Conservation (phyloP, 2,329 filamentous ascomycete genomes). For the Neonectria ditissima region DNA sequence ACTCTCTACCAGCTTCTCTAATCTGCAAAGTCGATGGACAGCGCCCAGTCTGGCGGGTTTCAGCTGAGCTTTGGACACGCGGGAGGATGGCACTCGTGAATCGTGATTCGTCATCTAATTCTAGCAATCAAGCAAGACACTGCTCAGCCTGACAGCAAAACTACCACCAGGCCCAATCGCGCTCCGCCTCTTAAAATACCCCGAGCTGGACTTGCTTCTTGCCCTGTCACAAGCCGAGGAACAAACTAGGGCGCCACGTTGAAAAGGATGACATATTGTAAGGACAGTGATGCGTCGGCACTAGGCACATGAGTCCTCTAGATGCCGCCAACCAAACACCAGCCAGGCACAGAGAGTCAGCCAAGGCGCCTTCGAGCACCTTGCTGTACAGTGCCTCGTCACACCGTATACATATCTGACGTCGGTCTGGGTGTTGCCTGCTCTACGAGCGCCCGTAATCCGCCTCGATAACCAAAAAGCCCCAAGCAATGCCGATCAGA, state of each 20-base stretch:
- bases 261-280: constrained; percentile 11
- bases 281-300: constrained; percentile 1
- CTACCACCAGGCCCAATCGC: constrained; percentile 14
- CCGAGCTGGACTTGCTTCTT: not conserved
- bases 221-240: constrained; percentile 2
- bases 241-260: constrained; percentile 5
- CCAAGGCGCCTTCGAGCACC: not conserved
- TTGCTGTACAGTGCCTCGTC: constrained; percentile 16
- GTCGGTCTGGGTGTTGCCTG: constrained; percentile 17
- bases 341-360: constrained; percentile 7
- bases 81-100: constrained; percentile 18
- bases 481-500: not conserved
- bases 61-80: constrained; percentile 17
- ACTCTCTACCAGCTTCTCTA: not conserved
- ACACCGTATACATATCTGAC: constrained; percentile 22
- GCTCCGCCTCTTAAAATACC: constrained; percentile 15
- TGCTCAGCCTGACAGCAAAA: constrained; percentile 18
- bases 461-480: not conserved
- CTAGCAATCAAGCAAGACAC: constrained; percentile 7
- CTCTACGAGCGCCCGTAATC: constrained; percentile 6
- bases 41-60: constrained; percentile 1
- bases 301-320: not conserved
- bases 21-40: not conserved
- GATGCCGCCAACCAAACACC: constrained; percentile 1
- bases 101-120: constrained; percentile 26